phyloP scores from a whole-genome alignment of 192 early-diverging fungal genomes.

The Ramicandelaber brevisporus region DNA sequence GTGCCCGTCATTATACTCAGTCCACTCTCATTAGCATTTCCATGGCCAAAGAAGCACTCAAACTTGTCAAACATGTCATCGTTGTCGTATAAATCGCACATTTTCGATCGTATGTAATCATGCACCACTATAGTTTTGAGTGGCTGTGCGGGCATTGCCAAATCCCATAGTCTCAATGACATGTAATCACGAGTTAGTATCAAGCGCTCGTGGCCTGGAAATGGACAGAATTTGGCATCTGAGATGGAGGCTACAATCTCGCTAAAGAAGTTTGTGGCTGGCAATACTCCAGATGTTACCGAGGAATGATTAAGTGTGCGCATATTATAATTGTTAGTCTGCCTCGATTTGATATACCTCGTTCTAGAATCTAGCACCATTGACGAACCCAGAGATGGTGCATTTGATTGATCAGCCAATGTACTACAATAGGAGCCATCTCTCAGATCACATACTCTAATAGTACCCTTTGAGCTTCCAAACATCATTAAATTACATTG shows the following conservation, averaged over 20 bases:
- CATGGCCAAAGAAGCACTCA: conserved; percentile 90
- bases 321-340: too few relatives aligned
- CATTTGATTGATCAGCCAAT: too few relatives aligned
- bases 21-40: conserved; percentile 78
- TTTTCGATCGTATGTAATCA: conserved; percentile 78
- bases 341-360: too few relatives aligned
- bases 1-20: conserved; percentile 87
- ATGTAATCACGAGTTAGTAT: conserved; percentile 93
- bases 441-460: conserved; percentile 94
- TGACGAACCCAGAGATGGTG: too few relatives aligned
- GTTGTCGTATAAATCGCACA: conserved; percentile 98
- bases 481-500: conserved; percentile 97
- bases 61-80: conserved; percentile 99
- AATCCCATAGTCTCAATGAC: conserved; percentile 95
- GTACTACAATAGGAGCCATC: conserved; percentile 79
- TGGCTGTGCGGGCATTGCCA: conserved; percentile 88
- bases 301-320: conserved; percentile 84
- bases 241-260: conserved; percentile 98
- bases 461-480: conserved; percentile 92
- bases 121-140: conserved; percentile 91
- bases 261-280: conserved; percentile 95
- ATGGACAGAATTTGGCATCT: conserved; percentile 84
- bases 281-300: conserved; percentile 79
- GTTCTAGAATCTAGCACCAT: too few relatives aligned
- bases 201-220: conserved; percentile 90